Evolutionary conservation across 306 rosid species (phyloP).

Genomic region (Acacia acuminata): DNA sequence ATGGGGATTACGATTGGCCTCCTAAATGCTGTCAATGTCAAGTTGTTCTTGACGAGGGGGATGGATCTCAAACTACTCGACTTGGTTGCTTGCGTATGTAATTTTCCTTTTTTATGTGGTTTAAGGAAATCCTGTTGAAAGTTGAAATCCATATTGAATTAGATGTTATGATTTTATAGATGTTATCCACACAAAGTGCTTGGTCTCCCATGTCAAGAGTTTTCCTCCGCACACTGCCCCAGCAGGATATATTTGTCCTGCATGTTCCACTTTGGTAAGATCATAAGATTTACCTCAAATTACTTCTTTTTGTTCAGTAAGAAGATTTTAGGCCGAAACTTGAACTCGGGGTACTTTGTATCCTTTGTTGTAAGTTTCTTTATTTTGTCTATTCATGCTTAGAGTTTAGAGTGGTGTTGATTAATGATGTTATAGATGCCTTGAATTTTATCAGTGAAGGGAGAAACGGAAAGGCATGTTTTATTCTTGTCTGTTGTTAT

Average conservation of each 20-base stretch:
- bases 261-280: slow-evolving; percentile 85
- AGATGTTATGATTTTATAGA: slow-evolving; percentile 48
- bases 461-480: neutral
- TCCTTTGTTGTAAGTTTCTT: slow-evolving; percentile 6
- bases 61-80: slow-evolving; percentile 76
- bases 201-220: slow-evolving; percentile 87
- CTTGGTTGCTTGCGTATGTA: slow-evolving; percentile 98
- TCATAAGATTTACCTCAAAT: slow-evolving; percentile 45
- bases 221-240: slow-evolving; percentile 95
- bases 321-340: neutral
- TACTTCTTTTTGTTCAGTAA: slow-evolving; percentile 21
- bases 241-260: slow-evolving; percentile 96
- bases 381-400: slow-evolving; percentile 18
- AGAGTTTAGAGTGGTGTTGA: slow-evolving; percentile 13
- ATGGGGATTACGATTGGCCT: slow-evolving; percentile 98
- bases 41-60: slow-evolving; percentile 66
- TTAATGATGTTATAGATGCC: slow-evolving; percentile 17
- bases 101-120: slow-evolving; percentile 32
- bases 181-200: slow-evolving; percentile 89
- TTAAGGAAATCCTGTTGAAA: slow-evolving; percentile 24
- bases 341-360: neutral
- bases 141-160: slow-evolving; percentile 26
- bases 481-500: neutral
- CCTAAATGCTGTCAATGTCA: slow-evolving; percentile 89
- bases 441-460: slow-evolving; percentile 8